Base-by-base conservation (phyloP, 148 eudicot genomes). In the Amaranthus cruentus region DNA sequence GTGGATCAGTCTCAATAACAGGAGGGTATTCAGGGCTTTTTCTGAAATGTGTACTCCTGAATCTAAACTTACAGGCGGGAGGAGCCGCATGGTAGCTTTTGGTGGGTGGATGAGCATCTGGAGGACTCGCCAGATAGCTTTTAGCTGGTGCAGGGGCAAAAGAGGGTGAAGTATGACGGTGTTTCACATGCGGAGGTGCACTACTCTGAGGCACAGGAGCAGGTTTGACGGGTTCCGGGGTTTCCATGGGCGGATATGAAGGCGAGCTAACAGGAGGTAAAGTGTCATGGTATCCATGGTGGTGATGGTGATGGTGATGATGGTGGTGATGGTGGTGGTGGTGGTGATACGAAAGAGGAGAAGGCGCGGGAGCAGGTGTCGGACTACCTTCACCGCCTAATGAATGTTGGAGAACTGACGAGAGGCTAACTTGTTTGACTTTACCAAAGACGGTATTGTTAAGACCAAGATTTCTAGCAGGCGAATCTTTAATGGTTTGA, bases 341-440 rank as follows among this genome's bases (percentile, higher is more conserved):
- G 53, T 79, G 80, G 49, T 72, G 85, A 51, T 70, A 79, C 60
- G 53, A 65, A 59, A 74, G 81, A 77, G 81, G 85, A 63, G 80
- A 65, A 72, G 92, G 96, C 15, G 97, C 75, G 6, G 98, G 98
- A 72, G 98, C 80, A 56, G 93, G 91, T 44, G 88, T 74, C 7
- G 88, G 86, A 73, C 81, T 65, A 49, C 62, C 56, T 71, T 70
- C 86, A 56, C 80, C 75, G 65, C 83, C 79, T 51, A 80, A 85
- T 9, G 89, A 83, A 80, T 89, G 91, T 67, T 81, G 95, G 54
- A 88, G 82, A 44, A 83, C 63, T 14, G 97, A 89, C 55, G 98
- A 95, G 76, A 95, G 98, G 77, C 87, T 83, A 72, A 95, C 90
- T 78, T 91, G 97, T 73, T 95, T 95, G 7, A 95, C 98, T 73